Base-by-base conservation (phyloP, 2,329 filamentous ascomycete genomes). In the Xylaria sp. region DNA sequence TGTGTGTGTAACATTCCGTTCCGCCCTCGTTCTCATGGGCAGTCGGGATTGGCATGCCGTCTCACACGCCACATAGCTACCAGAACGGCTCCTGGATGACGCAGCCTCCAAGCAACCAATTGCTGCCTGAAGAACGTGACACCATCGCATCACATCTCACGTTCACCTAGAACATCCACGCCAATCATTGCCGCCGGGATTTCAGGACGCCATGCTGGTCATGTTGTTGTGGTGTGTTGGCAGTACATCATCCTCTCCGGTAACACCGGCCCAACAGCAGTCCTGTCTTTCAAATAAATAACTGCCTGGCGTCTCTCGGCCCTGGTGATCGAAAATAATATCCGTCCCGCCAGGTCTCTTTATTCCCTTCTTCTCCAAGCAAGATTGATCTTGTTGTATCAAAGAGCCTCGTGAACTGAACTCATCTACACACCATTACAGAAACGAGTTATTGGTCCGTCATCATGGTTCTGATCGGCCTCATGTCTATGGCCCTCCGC, bases 401-500 rank as follows among this genome's bases (percentile, higher is more conserved):
- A 11, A 37, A 37, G 30, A 5, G 11, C 2, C 2, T 49, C 7
- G 18, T 11, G 18, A 3, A 13, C 16, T 7, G 2, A 23, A 47
- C 11, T 23, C 35, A 46, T 2, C 4, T 7, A 44, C 8, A 46
- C 2, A 35, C 10, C 46, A 56, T 13, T 13, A 54, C 19, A 59
- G 10, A 51, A 13, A 44, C 19, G 8, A 48, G 54, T 35, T 18
- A 23, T 10, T 54, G 13, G 8, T 5, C 44, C 16, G 55, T 37
- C 67, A 75, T 69, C 2, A 83, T 83, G 80, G 74, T 81, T 63
- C 59, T 85, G 62, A 79, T 80, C 8, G 80, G 84, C 60, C 65
- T 86, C 19, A 63, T 81, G 34, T 83, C 83, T 23, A 78, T 85
- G 63, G 71, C 83, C 67, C 78, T 88, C 66, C 84, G 85, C 70